Evolutionary conservation across 2,329 filamentous ascomycete genomes (phyloP).

Genomic region (Sporothrix globosa): DNA sequence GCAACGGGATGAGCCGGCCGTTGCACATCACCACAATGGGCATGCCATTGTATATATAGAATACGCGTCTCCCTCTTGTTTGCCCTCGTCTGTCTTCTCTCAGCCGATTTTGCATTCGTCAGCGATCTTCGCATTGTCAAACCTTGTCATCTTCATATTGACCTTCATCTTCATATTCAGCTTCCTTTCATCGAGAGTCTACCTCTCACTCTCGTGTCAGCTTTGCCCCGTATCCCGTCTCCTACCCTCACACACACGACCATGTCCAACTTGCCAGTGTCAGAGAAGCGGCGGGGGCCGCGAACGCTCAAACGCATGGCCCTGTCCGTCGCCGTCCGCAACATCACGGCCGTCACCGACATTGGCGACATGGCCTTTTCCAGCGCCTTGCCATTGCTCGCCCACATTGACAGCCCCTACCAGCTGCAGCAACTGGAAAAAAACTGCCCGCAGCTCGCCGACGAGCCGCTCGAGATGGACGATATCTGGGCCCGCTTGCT

Average conservation of each 20-base stretch:
- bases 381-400: conserved; percentile 68
- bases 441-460: conserved; percentile 74
- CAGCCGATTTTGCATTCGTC: no score
- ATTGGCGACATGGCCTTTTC: conserved; percentile 72
- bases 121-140: no score
- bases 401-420: conserved; percentile 69
- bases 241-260: background rate
- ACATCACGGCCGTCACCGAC: conserved; percentile 63
- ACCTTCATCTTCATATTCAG: background rate
- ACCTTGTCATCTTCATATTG: no score
- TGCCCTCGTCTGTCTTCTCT: background rate
- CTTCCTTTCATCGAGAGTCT: background rate
- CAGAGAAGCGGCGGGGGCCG: conserved; percentile 35
- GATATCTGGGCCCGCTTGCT: conserved; percentile 83
- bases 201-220: background rate
- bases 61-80: background rate
- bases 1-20: background rate
- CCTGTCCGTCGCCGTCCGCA: conserved; percentile 55
- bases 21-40: background rate
- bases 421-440: conserved; percentile 77
- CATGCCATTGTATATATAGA: background rate
- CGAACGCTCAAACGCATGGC: conserved; percentile 56
- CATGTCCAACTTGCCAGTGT: conserved; percentile 25
- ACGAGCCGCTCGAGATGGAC: conserved; percentile 65
- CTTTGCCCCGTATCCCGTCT: background rate